Conservation (phyloP, 169 alveolate species). For the Babesia caballi region DNA sequence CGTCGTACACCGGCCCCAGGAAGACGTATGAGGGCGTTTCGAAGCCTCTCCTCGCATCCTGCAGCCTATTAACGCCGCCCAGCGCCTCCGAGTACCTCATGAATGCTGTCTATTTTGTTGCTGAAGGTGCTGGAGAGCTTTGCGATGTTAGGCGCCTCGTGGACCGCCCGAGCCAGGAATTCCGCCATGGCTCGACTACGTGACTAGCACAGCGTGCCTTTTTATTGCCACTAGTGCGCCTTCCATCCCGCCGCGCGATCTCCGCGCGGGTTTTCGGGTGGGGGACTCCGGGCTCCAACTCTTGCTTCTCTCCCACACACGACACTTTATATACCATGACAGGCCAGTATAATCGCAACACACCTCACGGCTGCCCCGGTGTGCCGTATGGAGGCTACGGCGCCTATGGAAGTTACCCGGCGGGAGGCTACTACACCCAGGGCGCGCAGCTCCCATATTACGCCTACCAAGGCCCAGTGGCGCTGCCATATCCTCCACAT, state of each 20-base stretch:
- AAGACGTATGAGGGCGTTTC: constrained; percentile 29
- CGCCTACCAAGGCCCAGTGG: neutral
- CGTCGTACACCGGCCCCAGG: constrained; percentile 22
- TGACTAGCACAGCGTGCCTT: neutral
- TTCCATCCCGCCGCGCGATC: neutral
- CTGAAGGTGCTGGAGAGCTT: constrained; percentile 16
- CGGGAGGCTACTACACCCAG: neutral
- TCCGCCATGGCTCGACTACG: constrained; percentile 17
- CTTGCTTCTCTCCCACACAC: neutral
- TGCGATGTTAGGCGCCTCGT: constrained; percentile 10
- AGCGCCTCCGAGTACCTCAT: constrained; percentile 1
- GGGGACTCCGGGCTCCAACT: neutral
- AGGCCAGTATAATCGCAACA: neutral
- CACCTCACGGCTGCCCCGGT: neutral
- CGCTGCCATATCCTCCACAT: neutral
- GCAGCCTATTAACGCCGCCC: neutral
- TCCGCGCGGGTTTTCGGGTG: neutral
- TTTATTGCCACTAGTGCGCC: neutral
- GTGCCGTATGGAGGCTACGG: constrained; percentile 6
- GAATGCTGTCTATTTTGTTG: constrained; percentile 17
- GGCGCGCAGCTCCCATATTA: neutral
- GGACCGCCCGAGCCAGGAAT: constrained; percentile 19
- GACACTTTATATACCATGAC: neutral
- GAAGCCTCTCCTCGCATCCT: constrained; percentile 10
- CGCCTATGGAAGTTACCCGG: neutral